phyloP scores from a whole-genome alignment of 306 rosid species.

The Quercus aquifolioides region DNA sequence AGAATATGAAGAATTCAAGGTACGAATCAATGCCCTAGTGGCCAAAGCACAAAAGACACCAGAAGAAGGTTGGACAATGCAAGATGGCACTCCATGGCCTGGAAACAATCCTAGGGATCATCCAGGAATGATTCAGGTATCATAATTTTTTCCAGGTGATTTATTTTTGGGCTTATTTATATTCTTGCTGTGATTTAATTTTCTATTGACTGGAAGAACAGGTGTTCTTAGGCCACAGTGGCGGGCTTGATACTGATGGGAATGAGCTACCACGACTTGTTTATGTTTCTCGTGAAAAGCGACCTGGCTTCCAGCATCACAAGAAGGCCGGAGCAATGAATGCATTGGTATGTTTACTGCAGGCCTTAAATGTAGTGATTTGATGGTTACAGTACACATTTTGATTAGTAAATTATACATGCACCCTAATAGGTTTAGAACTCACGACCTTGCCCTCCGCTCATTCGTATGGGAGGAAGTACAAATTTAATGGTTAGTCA shows the following conservation, averaged over 20 bases:
- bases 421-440: too few relatives aligned
- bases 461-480: too few relatives aligned
- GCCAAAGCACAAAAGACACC: conserved; percentile 98
- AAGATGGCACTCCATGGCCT: conserved; percentile 99
- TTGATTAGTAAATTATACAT: too few relatives aligned
- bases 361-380: conserved; percentile 2
- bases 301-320: conserved; percentile 99
- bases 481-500: background rate
- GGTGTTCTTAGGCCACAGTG: conserved; percentile 99
- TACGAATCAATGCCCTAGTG: conserved; percentile 84
- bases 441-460: too few relatives aligned
- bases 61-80: conserved; percentile 99
- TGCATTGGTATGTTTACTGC: conserved; percentile 77
- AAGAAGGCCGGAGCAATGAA: conserved; percentile 99
- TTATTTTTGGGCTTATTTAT: background rate
- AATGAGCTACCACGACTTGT: conserved; percentile 99
- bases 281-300: conserved; percentile 99
- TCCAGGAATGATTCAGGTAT: conserved; percentile 99
- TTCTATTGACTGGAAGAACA: conserved; percentile 31
- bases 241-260: conserved; percentile 98
- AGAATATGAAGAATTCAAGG: conserved; percentile 96
- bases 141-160: conserved; percentile 4
- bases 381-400: too few relatives aligned
- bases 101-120: conserved; percentile 99
- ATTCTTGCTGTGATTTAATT: conserved; percentile 15